Percentiles rank a stretch among this genome's conserved stretches.
phyloP scores from a whole-genome alignment of 345 rosid genomes.

The Gossypium ekmanianum region DNA sequence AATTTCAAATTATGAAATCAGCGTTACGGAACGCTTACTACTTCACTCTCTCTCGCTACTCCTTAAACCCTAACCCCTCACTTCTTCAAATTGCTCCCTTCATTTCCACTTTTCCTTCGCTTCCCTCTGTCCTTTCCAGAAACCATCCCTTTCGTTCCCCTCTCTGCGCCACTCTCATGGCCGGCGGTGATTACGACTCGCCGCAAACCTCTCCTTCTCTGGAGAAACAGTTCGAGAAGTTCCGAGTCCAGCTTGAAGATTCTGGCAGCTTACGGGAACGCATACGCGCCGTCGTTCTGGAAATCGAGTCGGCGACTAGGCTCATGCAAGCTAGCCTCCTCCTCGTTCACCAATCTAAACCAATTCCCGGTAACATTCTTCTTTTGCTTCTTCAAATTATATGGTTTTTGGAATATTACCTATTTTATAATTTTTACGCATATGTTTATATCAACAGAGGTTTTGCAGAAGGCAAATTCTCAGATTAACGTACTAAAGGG shows the following conservation, averaged over 20 bases:
- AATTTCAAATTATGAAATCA: constrained; percentile 30
- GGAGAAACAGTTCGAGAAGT: constrained; percentile 74
- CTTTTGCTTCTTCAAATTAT: background rate
- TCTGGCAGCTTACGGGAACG: constrained; percentile 67
- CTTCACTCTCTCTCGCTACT: constrained; percentile 24
- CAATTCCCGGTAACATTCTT: constrained; percentile 56
- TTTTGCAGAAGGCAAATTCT: constrained; percentile 59
- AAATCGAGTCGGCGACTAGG: constrained; percentile 72
- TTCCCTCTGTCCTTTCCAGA: constrained; percentile 1
- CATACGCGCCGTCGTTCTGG: constrained; percentile 63
- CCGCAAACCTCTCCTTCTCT: constrained; percentile 31
- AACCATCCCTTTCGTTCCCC: constrained; percentile 1
- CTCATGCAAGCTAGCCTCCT: constrained; percentile 73
- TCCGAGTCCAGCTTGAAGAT: constrained; percentile 70
- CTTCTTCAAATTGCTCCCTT: constrained; percentile 25
- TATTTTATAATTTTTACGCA: background rate
- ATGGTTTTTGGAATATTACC: background rate
- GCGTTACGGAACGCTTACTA: constrained; percentile 42
- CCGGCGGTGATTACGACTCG: constrained; percentile 35
- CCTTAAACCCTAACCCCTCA: constrained; percentile 46
- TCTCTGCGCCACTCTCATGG: constrained; percentile 41
- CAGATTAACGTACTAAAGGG: constrained; percentile 54
- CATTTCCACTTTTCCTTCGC: constrained; percentile 14
- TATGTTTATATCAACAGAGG: constrained; percentile 39
- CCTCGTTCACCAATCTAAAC: constrained; percentile 81